Conservation (phyloP, 2,329 filamentous ascomycete genomes). For the Paradendryphiella salina region DNA sequence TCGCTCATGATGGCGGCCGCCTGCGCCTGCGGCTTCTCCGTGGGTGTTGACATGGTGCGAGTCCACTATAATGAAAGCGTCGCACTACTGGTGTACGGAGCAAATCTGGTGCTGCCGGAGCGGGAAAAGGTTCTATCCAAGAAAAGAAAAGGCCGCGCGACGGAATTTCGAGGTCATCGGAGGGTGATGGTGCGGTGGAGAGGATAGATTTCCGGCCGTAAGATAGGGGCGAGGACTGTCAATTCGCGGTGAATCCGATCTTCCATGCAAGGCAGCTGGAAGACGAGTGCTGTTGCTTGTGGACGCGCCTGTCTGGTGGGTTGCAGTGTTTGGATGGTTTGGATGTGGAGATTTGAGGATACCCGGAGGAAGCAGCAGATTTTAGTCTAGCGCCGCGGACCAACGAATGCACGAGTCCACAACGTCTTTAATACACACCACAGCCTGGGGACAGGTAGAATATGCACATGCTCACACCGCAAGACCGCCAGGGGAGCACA, state of each 20-base stretch:
- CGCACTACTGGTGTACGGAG: neutral
- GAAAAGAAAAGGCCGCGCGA: conserved; percentile 21
- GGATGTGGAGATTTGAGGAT: conserved; percentile 29
- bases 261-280: conserved; percentile 39
- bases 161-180: conserved; percentile 40
- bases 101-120: neutral
- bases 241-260: conserved; percentile 22
- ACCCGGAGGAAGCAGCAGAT: conserved; percentile 28
- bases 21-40: conserved; percentile 24
- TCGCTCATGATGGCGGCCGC: conserved; percentile 26
- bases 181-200: conserved; percentile 21
- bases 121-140: conserved; percentile 24
- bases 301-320: conserved; percentile 13
- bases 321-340: conserved; percentile 13
- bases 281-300: conserved; percentile 4
- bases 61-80: conserved; percentile 11
- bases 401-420: conserved; percentile 8
- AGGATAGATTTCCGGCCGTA: conserved; percentile 19
- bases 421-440: conserved; percentile 5
- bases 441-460: neutral
- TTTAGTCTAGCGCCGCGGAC: conserved; percentile 20
- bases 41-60: conserved; percentile 26
- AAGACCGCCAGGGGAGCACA: conserved; percentile 15
- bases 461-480: neutral
- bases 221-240: conserved; percentile 16